Evolutionary conservation across 169 alveolate genomes (phyloP).

Genomic region (Cryptosporidium meleagridis): DNA sequence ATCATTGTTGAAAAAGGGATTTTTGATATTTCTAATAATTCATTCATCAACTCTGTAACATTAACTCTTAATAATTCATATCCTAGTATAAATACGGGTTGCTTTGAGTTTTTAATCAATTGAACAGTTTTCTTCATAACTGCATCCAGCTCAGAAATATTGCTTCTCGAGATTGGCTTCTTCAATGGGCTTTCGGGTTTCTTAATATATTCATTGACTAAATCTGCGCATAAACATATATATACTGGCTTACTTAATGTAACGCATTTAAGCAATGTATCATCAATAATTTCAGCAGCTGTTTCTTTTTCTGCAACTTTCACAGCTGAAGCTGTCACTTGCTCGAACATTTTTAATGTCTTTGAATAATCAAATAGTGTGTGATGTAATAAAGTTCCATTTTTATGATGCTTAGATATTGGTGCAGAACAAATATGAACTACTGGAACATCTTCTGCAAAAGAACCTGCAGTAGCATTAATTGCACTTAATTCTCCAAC

Average conservation of each 20-base stretch:
- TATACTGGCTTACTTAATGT: conserved; percentile 76
- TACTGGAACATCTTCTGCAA: conserved; percentile 79
- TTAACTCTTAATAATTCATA: conserved; percentile 59
- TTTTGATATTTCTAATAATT: conserved; percentile 71
- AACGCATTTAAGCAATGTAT: conserved; percentile 62
- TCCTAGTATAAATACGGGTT: conserved; percentile 77
- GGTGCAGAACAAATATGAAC: conserved; percentile 79
- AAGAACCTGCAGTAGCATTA: conserved; percentile 79
- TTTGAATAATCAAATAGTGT: conserved; percentile 77
- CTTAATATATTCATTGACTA: conserved; percentile 60
- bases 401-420: conserved; percentile 59
- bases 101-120: conserved; percentile 46
- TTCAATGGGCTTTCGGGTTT: conserved; percentile 45
- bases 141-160: conserved; percentile 24
- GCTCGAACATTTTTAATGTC: conserved; percentile 74
- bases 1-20: conserved; percentile 79
- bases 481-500: conserved; percentile 81
- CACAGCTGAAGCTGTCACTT: conserved; percentile 71
- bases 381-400: conserved; percentile 76
- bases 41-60: conserved; percentile 37
- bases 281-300: conserved; percentile 75
- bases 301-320: conserved; percentile 54
- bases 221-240: conserved; percentile 76
- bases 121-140: conserved; percentile 27
- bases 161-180: background rate